Evolutionary conservation across 2,329 filamentous ascomycete genomes (phyloP).

Genomic region (Hypoxylon sp.): DNA sequence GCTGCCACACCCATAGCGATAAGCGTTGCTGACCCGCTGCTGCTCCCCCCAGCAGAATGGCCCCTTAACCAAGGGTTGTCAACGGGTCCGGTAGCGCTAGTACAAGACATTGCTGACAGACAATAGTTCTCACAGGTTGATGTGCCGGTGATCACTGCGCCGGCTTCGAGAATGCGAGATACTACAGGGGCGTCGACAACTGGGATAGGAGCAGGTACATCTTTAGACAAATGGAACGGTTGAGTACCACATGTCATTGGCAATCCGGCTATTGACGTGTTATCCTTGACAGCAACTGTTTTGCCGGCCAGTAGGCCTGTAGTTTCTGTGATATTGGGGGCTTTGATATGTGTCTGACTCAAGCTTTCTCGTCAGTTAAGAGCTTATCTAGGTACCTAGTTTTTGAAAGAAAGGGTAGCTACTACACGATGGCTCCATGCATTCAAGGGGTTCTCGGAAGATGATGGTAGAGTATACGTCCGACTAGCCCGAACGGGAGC

Average conservation of each 20-base stretch:
- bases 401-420: conserved; percentile 51
- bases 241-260: conserved; percentile 57
- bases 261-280: conserved; percentile 55
- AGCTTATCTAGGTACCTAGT: conserved; percentile 36
- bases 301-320: conserved; percentile 50
- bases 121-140: conserved; percentile 59
- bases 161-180: conserved; percentile 54
- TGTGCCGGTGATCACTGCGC: conserved; percentile 55
- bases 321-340: background rate
- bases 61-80: conserved; percentile 55
- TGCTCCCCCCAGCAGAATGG: conserved; percentile 57
- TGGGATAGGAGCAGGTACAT: conserved; percentile 52
- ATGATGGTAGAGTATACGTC: conserved; percentile 28
- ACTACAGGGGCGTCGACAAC: conserved; percentile 57
- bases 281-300: conserved; percentile 57
- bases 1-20: conserved; percentile 49
- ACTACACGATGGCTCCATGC: conserved; percentile 59
- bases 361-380: background rate
- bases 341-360: conserved; percentile 26
- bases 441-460: conserved; percentile 59
- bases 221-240: conserved; percentile 51
- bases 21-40: conserved; percentile 56
- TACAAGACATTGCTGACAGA: conserved; percentile 56
- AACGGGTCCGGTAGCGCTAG: conserved; percentile 56
- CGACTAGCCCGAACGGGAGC: conserved; percentile 43